These are phyloP conservation scores for Blepharisma undulans DNA, from an alignment of 169 alveolate species.

Conservation along the genomic window DNA sequence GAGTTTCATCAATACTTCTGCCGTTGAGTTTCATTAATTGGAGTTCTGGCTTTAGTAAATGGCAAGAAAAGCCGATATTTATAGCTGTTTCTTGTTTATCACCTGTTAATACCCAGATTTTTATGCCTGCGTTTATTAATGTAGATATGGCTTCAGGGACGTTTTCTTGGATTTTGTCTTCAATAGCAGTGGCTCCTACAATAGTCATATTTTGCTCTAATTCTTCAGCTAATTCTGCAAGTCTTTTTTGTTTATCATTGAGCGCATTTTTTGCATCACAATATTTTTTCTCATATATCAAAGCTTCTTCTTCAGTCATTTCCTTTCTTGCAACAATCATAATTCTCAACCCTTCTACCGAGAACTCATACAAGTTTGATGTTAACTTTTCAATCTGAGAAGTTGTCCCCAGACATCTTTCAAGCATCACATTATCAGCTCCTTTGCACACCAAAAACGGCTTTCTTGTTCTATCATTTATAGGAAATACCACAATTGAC, in stretches of 20 bases:
- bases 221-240: slow-evolving; percentile 80
- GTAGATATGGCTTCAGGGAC: slow-evolving; percentile 86
- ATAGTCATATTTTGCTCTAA: slow-evolving; percentile 85
- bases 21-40: background rate
- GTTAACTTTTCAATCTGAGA: slow-evolving; percentile 42
- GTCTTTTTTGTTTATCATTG: slow-evolving; percentile 73
- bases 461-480: slow-evolving; percentile 53
- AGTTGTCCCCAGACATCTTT: slow-evolving; percentile 52
- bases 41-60: slow-evolving; percentile 48
- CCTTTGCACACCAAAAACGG: slow-evolving; percentile 84
- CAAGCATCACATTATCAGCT: slow-evolving; percentile 84
- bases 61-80: slow-evolving; percentile 84
- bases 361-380: slow-evolving; percentile 69
- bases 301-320: slow-evolving; percentile 80
- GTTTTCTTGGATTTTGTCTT: slow-evolving; percentile 89
- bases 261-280: slow-evolving; percentile 78
- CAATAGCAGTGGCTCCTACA: slow-evolving; percentile 93
- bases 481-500: slow-evolving; percentile 74
- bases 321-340: slow-evolving; percentile 89
- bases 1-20: background rate
- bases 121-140: slow-evolving; percentile 83
- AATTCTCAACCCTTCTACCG: slow-evolving; percentile 91
- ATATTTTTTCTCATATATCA: slow-evolving; percentile 77
- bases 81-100: slow-evolving; percentile 88
- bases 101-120: slow-evolving; percentile 90